Evolutionary conservation across 306 rosid genomes (phyloP).

Genomic region (Lathyrus aphaca): DNA sequence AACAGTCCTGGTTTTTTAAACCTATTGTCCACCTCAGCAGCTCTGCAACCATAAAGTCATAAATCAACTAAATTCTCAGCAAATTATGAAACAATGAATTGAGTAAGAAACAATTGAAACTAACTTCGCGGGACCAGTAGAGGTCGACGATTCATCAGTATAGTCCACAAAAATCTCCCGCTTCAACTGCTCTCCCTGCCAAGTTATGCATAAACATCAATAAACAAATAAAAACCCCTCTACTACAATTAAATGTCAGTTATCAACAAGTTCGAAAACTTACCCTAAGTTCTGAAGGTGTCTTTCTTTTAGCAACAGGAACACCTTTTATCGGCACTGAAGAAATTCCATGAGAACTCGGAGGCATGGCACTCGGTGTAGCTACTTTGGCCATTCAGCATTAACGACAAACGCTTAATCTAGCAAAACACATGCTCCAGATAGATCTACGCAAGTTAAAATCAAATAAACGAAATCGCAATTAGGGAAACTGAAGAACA

Average conservation of each 20-base stretch:
- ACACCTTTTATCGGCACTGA: constrained; percentile 53
- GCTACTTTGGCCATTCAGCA: constrained; percentile 70
- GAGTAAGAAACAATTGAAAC: constrained; percentile 22
- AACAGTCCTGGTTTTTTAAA: constrained; percentile 49
- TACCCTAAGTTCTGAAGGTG: constrained; percentile 78
- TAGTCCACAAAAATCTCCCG: constrained; percentile 36
- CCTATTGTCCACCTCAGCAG: constrained; percentile 47
- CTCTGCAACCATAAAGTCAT: constrained; percentile 36
- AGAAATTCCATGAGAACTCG: constrained; percentile 54
- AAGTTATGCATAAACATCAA: constrained; percentile 13
- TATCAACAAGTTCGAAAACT: not conserved
- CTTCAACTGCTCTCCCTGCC: constrained; percentile 55
- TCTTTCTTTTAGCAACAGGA: constrained; percentile 63
- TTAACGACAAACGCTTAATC: constrained; percentile 16
- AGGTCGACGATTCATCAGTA: constrained; percentile 38
- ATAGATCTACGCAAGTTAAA: not conserved
- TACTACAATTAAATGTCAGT: not conserved
- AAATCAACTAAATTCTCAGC: constrained; percentile 31
- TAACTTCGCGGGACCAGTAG: constrained; percentile 37
- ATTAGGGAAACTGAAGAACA: not conserved
- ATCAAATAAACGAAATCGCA: not conserved
- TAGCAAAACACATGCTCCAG: constrained; percentile 27
- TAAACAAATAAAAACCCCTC: not conserved
- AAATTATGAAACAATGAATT: constrained; percentile 17
- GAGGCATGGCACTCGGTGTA: constrained; percentile 52